Evolutionary conservation across 2,329 filamentous ascomycete species (phyloP), one percentile per base, ranked within the genome.

Genomic region (Amesomyces nigricolor): DNA sequence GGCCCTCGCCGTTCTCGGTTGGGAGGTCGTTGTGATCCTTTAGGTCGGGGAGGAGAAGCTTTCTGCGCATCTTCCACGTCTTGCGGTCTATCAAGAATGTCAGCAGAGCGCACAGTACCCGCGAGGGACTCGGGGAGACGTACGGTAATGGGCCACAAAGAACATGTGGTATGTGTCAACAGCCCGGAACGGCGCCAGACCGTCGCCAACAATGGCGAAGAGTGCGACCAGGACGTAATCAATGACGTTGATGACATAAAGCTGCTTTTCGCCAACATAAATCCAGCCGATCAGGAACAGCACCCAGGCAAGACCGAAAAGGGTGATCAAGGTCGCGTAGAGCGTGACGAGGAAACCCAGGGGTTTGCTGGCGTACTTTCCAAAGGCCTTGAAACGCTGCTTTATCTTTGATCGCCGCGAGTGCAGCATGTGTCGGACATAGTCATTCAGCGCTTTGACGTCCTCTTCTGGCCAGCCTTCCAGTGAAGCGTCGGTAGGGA

Each of bases 261-360:
- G 73, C 67, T 92, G 87, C 63, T 78, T 77, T 30, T 82, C 81
- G 17, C 87, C 88, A 17, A 92, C 86, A 60, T 90, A 91, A 66
- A 94, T 89, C 89, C 89, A 95, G 47, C 86, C 88, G 67, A 95
- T 95, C 53, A 95, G 75, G 71, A 92, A 94, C n/a, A 95, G 78
- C 1, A 95, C 89, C 90, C 89, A 95, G 0, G 88, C 88, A 11
- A 92, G 76, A 65, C 89, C 89, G 63, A 95, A 95, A 0, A 91
- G 75, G 0, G 89, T 94, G 63, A 95, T 91, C 17, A 92, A 76
- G 1, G 81, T 85, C 8, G 89, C 89, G 69, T 95, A 95, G 4
- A 95, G 72, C 0, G 89, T 94, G 56, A 95, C 87, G 53, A 91
- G 78, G 66, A 94, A 89, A 1, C 90, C 90, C 38, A 95, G 77